A percentile compares a stretch with the other conserved stretches of the same genome.
Evolutionary conservation across 495 filamentous ascomycete genomes (phyloP).

Genomic region (Copromyces sp.): DNA sequence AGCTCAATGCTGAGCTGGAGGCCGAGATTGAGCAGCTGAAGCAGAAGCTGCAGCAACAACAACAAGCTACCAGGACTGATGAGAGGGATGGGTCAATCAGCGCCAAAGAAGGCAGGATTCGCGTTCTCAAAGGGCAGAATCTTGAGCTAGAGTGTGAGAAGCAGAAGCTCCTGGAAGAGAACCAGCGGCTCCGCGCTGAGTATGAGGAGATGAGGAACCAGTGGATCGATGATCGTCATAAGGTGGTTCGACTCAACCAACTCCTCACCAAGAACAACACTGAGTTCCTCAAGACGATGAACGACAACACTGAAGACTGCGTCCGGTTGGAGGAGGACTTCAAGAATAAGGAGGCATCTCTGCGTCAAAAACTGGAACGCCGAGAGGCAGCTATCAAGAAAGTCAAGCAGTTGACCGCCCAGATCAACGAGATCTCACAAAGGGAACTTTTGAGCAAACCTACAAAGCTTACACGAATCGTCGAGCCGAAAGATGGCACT

Average conservation of each 20-base stretch:
- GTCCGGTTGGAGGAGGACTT: slow-evolving; percentile 23
- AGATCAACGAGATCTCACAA: slow-evolving; percentile 25
- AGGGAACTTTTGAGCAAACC: slow-evolving; percentile 22
- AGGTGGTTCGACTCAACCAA: slow-evolving; percentile 22
- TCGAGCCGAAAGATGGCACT: slow-evolving; percentile 24
- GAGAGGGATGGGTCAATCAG: slow-evolving; percentile 18
- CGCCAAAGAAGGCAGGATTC: slow-evolving; percentile 16
- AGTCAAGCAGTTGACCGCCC: slow-evolving; percentile 21
- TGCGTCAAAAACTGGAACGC: slow-evolving; percentile 25
- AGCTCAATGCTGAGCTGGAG: slow-evolving; percentile 27
- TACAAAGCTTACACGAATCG: slow-evolving; percentile 25
- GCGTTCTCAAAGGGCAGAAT: slow-evolving; percentile 26
- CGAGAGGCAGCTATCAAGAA: slow-evolving; percentile 25
- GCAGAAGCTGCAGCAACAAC: slow-evolving; percentile 16
- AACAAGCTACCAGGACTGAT: slow-evolving; percentile 12
- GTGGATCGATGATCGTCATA: slow-evolving; percentile 20
- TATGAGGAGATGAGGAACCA: slow-evolving; percentile 17
- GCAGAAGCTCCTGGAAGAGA: slow-evolving; percentile 22
- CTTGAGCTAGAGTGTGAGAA: slow-evolving; percentile 23
- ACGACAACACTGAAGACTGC: slow-evolving; percentile 20
- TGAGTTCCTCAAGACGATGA: slow-evolving; percentile 16
- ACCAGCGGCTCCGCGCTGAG: slow-evolving; percentile 19
- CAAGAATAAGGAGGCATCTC: slow-evolving; percentile 23
- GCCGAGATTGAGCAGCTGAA: slow-evolving; percentile 25
- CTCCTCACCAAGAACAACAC: slow-evolving; percentile 18